Percentiles rank a stretch among this genome's conserved stretches.
Conservation (phyloP, 164 flowering plant species). For the Hamamelis virginiana region DNA sequence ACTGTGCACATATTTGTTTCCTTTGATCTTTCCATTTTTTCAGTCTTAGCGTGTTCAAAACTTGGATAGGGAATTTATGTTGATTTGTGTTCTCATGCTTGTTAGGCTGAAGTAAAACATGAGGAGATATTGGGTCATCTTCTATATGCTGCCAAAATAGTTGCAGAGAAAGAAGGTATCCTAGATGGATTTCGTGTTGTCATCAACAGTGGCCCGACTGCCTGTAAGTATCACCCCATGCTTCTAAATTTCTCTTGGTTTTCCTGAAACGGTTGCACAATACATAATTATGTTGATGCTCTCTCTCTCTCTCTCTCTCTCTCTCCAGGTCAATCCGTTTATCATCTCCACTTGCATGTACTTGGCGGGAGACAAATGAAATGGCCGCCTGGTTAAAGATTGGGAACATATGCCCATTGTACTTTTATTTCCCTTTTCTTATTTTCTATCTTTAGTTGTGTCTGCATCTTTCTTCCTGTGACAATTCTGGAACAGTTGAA, state of each 20-base stretch:
- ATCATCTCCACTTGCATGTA: slow-evolving; percentile 79
- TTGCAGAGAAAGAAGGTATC: slow-evolving; percentile 92
- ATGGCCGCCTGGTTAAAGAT: slow-evolving; percentile 75
- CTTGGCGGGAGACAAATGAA: slow-evolving; percentile 76
- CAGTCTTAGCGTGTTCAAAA: not conserved
- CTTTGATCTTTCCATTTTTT: not conserved
- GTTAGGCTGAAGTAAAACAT: slow-evolving; percentile 80
- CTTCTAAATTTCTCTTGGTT: not conserved
- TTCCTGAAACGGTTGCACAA: not conserved
- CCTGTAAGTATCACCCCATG: slow-evolving; percentile 52
- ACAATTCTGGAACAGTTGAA: too few species aligned
- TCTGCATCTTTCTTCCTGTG: too few species aligned
- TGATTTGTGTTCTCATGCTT: not conserved
- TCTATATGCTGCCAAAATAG: slow-evolving; percentile 72
- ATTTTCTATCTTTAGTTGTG: too few species aligned
- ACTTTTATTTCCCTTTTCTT: too few species aligned
- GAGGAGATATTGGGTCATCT: slow-evolving; percentile 73
- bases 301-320: not conserved
- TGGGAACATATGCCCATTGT: too few species aligned
- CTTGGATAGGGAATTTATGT: not conserved
- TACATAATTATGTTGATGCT: not conserved
- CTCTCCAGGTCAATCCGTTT: slow-evolving; percentile 70
- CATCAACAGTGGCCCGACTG: slow-evolving; percentile 79
- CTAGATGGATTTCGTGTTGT: slow-evolving; percentile 84
- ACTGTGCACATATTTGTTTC: not conserved